These are phyloP conservation scores for Hortiboletus rubellus DNA, from an alignment of 1,284 basidiomycete genomes.

Conservation along the genomic window DNA sequence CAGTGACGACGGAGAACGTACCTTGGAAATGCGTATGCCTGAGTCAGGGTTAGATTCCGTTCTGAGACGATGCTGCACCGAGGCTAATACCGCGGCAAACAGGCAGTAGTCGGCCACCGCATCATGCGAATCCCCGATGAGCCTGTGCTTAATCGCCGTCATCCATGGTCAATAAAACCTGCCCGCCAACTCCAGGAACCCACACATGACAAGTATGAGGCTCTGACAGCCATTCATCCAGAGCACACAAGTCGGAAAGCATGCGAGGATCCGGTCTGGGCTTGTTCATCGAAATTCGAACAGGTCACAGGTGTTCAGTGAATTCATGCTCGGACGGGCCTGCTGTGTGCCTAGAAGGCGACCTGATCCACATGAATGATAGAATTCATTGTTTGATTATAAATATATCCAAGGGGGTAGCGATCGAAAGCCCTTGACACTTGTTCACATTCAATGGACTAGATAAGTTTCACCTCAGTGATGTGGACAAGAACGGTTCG, in stretches of 20 bases:
- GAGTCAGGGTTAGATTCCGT: constrained; percentile 2
- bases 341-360: constrained; percentile 10
- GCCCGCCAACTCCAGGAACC: constrained; percentile 2
- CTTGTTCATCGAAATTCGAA: not conserved
- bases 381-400: constrained; percentile 4
- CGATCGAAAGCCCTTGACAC: constrained; percentile 8
- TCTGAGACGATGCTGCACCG: constrained; percentile 2
- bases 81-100: constrained; percentile 22
- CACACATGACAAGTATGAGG: constrained; percentile 11
- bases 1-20: constrained; percentile 25
- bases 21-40: constrained; percentile 14
- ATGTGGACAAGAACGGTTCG: not conserved
- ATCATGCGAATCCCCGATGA: constrained; percentile 29
- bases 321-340: constrained; percentile 2
- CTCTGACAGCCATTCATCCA: constrained; percentile 1
- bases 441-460: constrained; percentile 1
- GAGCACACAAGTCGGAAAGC: not conserved
- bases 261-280: constrained; percentile 16
- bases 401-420: not conserved
- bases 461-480: constrained; percentile 9
- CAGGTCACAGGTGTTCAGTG: not conserved
- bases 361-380: constrained; percentile 27
- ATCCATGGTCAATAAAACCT: constrained; percentile 6
- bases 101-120: constrained; percentile 4
- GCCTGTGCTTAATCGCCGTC: constrained; percentile 26